These are phyloP conservation scores for Fusarium sp. DNA, from an alignment of 2,329 filamentous ascomycete species.

Conservation along the genomic window DNA sequence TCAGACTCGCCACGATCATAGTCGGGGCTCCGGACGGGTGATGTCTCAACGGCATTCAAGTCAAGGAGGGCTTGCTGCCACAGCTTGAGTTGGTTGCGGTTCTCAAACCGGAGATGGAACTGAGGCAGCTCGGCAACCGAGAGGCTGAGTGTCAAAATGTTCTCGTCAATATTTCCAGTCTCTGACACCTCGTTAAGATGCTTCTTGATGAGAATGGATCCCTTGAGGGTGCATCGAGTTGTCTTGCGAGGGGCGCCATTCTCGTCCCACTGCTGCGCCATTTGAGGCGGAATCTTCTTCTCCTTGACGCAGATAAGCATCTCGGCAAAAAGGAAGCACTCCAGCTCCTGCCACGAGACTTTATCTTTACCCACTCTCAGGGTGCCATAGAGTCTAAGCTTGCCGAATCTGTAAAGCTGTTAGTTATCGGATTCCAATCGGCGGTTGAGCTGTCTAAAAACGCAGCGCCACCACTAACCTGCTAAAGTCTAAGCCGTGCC, in stretches of 20 bases:
- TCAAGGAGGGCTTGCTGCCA: constrained; percentile 92
- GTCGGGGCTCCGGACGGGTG: constrained; percentile 75
- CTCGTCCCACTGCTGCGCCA: constrained; percentile 74
- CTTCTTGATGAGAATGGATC: constrained; percentile 98
- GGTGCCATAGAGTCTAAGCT: constrained; percentile 87
- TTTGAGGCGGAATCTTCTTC: constrained; percentile 73
- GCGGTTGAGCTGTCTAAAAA: background rate
- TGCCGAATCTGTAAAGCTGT: constrained; percentile 77
- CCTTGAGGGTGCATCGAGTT: constrained; percentile 89
- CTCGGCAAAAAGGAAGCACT: constrained; percentile 96
- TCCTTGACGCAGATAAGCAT: constrained; percentile 99
- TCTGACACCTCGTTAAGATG: constrained; percentile 91
- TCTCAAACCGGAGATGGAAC: constrained; percentile 92
- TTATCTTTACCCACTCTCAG: constrained; percentile 96
- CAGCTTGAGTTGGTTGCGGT: constrained; percentile 83
- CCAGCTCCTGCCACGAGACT: constrained; percentile 95
- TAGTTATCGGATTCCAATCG: constrained; percentile 9
- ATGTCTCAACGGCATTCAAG: constrained; percentile 76
- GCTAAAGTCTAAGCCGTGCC: constrained; percentile 94
- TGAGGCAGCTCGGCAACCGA: constrained; percentile 92
- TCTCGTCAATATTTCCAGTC: constrained; percentile 76
- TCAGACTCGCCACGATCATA: constrained; percentile 85
- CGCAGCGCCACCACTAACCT: constrained; percentile 59
- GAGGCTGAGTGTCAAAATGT: constrained; percentile 87
- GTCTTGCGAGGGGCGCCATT: constrained; percentile 68